Conservation (phyloP, 2,329 filamentous ascomycete species). For the Aureobasidium sp. region DNA sequence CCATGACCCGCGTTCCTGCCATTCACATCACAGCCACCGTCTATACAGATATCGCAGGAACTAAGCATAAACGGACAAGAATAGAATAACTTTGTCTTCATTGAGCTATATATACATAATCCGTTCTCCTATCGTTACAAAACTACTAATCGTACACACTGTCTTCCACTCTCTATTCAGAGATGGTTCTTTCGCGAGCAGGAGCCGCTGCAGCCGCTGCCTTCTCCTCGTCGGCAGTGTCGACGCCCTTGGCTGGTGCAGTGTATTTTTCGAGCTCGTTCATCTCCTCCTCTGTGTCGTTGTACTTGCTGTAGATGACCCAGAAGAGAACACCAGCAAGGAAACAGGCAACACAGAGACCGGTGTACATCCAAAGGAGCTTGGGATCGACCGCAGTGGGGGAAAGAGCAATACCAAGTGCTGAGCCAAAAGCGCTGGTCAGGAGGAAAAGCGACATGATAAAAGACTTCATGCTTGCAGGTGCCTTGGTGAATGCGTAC, state of each 20-base stretch:
- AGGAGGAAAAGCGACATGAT: conserved; percentile 53
- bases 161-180: not conserved
- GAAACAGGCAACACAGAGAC: conserved; percentile 21
- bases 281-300: conserved; percentile 44
- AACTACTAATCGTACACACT: not conserved
- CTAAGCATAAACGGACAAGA: not conserved
- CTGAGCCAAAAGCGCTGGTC: conserved; percentile 52
- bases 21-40: not conserved
- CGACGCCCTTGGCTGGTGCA: not conserved
- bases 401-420: conserved; percentile 55
- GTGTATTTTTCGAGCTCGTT: conserved; percentile 37
- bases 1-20: too few relatives aligned
- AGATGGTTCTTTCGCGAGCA: conserved; percentile 1
- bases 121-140: conserved; percentile 4
- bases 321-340: conserved; percentile 25
- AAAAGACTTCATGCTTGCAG: conserved; percentile 42
- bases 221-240: not conserved
- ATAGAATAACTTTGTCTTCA: too few relatives aligned
- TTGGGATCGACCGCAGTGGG: conserved; percentile 57
- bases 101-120: conserved; percentile 9
- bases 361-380: conserved; percentile 53
- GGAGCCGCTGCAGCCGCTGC: not conserved
- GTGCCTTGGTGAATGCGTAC: conserved; percentile 42
- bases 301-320: conserved; percentile 34
- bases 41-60: not conserved